Evolutionary conservation across 805 yeast genomes (phyloP), one percentile per base, ranked within the genome.

Genomic region (Groenewaldozyma salmanticensis): DNA sequence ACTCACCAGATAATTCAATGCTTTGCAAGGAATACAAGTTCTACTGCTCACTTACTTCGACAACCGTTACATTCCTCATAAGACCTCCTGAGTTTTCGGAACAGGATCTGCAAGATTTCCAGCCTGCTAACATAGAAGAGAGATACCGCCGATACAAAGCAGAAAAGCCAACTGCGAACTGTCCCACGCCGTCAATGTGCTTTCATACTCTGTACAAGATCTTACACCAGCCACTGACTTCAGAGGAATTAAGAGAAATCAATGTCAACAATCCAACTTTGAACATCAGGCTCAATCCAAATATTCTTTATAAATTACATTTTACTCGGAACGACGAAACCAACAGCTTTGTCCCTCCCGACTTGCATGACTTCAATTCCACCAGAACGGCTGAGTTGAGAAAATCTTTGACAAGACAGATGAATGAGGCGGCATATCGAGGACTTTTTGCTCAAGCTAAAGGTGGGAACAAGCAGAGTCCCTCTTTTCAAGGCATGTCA

Each of bases 161-260:
- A 50, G 49, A 38, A 52, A 57, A 35, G 51, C 54, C 38, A 33
- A 58, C 29, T 49, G 57, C 49, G 42, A 46, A 58, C 1, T 50
- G 59, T 1, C 88, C 94, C 0, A 61, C 74, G 2, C 71, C 77
- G 2, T 56, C 71, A 0, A 72, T 70, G 34, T 80, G 94, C 50
- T 63, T 81, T 18, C 64, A 65, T 37, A 79, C 85, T 0, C 52
- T 85, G 15, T 68, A 72, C 49, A 76, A 74, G 45, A 79, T 81
- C 5, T 61, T 84, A 36, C 74, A 68, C 47, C 88, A 86, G 1
- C 90, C 94, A 0, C 57, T 85, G 18, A 55, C 65, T 5, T 61
- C 57, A 2, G 71, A 68, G 4, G 73, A 71, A 7, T 59, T 66
- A 2, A 78, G 74, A 51, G 74, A 81, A 0, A 77, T 86, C 31